phyloP scores from a whole-genome alignment of 116 monocot species.

The Dioscorea cayenensis region DNA sequence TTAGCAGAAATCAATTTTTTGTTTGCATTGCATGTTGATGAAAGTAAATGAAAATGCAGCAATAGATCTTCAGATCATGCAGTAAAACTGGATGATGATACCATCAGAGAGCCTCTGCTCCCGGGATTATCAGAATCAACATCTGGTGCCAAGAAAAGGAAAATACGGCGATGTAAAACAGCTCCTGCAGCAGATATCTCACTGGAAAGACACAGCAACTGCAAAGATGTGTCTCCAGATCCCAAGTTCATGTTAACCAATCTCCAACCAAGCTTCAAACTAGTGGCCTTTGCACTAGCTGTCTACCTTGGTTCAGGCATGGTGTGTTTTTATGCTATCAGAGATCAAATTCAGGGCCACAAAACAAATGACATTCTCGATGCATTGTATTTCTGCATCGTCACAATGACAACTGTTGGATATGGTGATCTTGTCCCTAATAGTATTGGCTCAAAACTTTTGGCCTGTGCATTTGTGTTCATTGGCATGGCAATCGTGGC shows the following conservation, averaged over 20 bases:
- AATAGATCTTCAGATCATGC: no score
- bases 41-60: no score
- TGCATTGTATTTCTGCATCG: slow-evolving; percentile 83
- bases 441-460: slow-evolving; percentile 56
- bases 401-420: slow-evolving; percentile 98
- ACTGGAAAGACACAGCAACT: slow-evolving; percentile 10
- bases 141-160: slow-evolving; percentile 5
- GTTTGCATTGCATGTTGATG: no score
- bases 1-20: no score
- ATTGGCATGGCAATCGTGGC: slow-evolving; percentile 75
- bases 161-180: slow-evolving; percentile 27
- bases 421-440: slow-evolving; percentile 89
- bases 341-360: slow-evolving; percentile 57
- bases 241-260: slow-evolving; percentile 19
- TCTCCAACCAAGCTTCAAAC: slow-evolving; percentile 34
- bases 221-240: slow-evolving; percentile 5
- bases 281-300: slow-evolving; percentile 28
- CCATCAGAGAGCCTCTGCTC: slow-evolving; percentile 5
- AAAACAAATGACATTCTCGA: slow-evolving; percentile 63
- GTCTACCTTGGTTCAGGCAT: slow-evolving; percentile 48
- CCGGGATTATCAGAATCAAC: background rate
- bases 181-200: slow-evolving; percentile 13
- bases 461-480: slow-evolving; percentile 83
- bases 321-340: slow-evolving; percentile 51
- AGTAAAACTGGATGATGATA: background rate